Conservation (phyloP, 192 early-diverging fungal genomes). For the Mortierella antarctica region DNA sequence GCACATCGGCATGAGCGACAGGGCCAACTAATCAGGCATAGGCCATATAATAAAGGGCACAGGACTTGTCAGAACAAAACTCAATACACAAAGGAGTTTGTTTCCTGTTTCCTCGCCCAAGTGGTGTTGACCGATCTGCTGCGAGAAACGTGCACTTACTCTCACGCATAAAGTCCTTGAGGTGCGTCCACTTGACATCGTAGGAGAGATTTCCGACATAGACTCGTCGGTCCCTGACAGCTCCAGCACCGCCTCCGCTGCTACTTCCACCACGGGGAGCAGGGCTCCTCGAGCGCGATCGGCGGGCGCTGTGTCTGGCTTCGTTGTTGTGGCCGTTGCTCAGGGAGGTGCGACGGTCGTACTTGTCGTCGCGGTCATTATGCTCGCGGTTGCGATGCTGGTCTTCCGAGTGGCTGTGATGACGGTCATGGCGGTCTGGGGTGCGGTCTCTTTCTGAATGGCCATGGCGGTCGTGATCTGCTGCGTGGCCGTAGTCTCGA, state of each 20-base stretch:
- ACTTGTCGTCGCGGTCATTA: slow-evolving; percentile 26
- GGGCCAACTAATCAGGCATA: slow-evolving; percentile 68
- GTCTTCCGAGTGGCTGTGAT: background rate
- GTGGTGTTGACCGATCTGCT: too few species aligned
- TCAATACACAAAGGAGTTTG: too few species aligned
- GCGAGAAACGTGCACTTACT: slow-evolving; percentile 49
- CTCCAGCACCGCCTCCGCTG: background rate
- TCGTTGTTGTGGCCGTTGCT: background rate
- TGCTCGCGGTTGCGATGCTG: slow-evolving; percentile 2
- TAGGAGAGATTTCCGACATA: slow-evolving; percentile 88
- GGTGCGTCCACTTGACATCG: slow-evolving; percentile 76
- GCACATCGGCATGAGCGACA: slow-evolving; percentile 81
- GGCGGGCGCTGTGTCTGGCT: slow-evolving; percentile 19
- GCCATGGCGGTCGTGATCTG: background rate
- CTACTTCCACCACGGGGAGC: background rate
- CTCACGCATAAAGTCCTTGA: slow-evolving; percentile 87
- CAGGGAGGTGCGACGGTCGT: slow-evolving; percentile 13
- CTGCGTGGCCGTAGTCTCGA: background rate
- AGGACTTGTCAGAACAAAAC: too few species aligned
- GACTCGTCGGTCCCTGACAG: slow-evolving; percentile 68
- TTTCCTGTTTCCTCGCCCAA: too few species aligned
- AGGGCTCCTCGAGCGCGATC: slow-evolving; percentile 44
- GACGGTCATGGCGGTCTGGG: background rate
- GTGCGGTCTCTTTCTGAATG: slow-evolving; percentile 2
- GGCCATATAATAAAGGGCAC: too few species aligned